Base-by-base conservation (phyloP, 495 filamentous ascomycete genomes). In the Aspergillus steynii region DNA sequence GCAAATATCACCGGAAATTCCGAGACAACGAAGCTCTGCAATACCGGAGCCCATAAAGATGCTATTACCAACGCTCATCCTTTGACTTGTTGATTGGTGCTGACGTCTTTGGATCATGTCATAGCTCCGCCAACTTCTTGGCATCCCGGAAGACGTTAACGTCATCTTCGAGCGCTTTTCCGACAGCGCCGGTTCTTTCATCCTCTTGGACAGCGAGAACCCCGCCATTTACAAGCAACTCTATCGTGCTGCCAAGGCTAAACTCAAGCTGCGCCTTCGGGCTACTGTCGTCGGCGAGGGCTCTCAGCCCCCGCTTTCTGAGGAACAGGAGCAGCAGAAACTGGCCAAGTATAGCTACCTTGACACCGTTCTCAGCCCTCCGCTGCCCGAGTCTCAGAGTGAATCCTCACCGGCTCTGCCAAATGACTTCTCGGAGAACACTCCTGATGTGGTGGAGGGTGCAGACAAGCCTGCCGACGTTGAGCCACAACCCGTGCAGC, bases 241-340 rank as follows among this genome's bases (percentile, higher is more conserved):
- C 46, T 92, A 92, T 72, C 90, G 95, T 64, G 95, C 95, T 69
- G 95, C 96, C 61, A 99, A 97, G 77, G 95, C 95, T 20, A 99
- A 99, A 83, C 86, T 93, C 58, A 99, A 97, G 88, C 87, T 99
- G 61, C 91, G 93, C 69, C 85, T 99, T 53, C 89, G 87, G 64
- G 91, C 89, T 52, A 93, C 85, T 20, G 71, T 67, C 14, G 63
- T 65, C 42, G 64, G 68, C 15, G 48, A 65, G 56, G 14, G 32
- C 57, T 32, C 57, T 29, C 66, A 63, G 32, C 32, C 65, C 47
- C 25, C 65, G n/a, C 46, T 56, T 34, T 27, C 56, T 12, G 58
- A 49, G 32, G 58, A 64, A n/a, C 27, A 31, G 27, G 55, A 59
- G 53, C 59, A 63, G 45, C 59, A 66, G 56, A 56, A 55, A 54